Percentiles rank a stretch among this genome's conserved stretches.
Conservation (phyloP, 78 protist genomes). For the Polysphondylium violaceum region DNA sequence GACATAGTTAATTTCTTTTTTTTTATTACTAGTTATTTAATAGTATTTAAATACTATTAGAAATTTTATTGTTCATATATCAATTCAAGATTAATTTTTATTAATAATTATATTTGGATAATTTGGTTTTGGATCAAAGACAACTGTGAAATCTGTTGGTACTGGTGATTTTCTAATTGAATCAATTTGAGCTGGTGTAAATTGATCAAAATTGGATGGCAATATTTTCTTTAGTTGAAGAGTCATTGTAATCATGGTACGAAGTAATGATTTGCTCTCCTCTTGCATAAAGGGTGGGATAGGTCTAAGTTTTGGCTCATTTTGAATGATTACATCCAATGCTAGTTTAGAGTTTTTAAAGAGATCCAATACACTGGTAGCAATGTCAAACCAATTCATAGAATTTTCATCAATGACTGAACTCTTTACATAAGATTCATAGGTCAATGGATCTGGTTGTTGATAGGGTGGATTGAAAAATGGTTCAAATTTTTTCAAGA, state of each 20-base stretch:
- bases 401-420: neutral
- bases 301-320: neutral
- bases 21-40: no score
- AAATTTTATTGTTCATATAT: neutral
- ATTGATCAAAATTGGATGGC: conserved; percentile 10
- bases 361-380: neutral
- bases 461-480: conserved; percentile 56
- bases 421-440: neutral
- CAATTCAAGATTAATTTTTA: neutral
- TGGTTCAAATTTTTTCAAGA: conserved; percentile 44
- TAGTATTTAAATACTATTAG: no score
- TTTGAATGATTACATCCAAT: neutral
- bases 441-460: conserved; percentile 64
- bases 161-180: neutral
- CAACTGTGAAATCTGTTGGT: conserved; percentile 8
- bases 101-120: conserved; percentile 48
- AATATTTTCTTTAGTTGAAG: conserved; percentile 18
- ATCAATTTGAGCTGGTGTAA: neutral
- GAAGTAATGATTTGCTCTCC: conserved; percentile 16
- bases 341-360: neutral
- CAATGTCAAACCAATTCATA: neutral
- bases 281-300: conserved; percentile 3
- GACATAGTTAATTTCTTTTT: no score
- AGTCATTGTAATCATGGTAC: neutral
- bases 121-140: conserved; percentile 13